Conservation (phyloP, 768 basidiomycete species). For the Russula vinacea region DNA sequence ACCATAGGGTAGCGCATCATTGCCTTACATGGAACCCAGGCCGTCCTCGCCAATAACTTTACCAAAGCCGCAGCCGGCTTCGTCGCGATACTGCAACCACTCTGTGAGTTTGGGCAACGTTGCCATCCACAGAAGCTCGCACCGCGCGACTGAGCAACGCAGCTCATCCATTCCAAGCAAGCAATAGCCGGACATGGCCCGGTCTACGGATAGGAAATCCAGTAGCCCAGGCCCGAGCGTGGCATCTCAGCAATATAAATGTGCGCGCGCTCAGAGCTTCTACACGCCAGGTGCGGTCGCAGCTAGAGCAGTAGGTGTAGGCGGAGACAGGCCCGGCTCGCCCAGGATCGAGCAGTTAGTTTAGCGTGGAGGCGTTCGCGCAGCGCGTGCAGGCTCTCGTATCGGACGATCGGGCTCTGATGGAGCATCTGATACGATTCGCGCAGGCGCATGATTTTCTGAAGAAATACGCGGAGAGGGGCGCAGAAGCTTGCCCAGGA, state of each 20-base stretch:
- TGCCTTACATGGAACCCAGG: slow-evolving; percentile 3
- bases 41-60: slow-evolving; percentile 33
- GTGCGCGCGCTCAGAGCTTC: slow-evolving; percentile 80
- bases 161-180: slow-evolving; percentile 46
- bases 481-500: slow-evolving; percentile 88
- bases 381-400: too few species aligned
- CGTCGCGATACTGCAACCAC: slow-evolving; percentile 58
- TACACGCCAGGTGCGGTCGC: slow-evolving; percentile 47
- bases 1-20: slow-evolving; percentile 29
- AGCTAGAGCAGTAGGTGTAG: slow-evolving; percentile 21
- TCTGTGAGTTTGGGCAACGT: slow-evolving; percentile 80
- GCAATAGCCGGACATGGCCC: slow-evolving; percentile 33
- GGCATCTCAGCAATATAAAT: slow-evolving; percentile 77
- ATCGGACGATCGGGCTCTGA: slow-evolving; percentile 81
- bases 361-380: too few species aligned
- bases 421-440: slow-evolving; percentile 78
- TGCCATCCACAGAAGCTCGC: slow-evolving; percentile 84
- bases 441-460: slow-evolving; percentile 87
- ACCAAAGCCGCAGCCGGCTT: slow-evolving; percentile 53
- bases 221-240: slow-evolving; percentile 39
- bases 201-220: slow-evolving; percentile 33
- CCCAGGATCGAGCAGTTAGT: too few species aligned
- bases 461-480: slow-evolving; percentile 92
- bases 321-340: slow-evolving; percentile 25
- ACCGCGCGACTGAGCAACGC: slow-evolving; percentile 54